Conservation (phyloP, 768 basidiomycete genomes). For the Leccinum sublutescens region DNA sequence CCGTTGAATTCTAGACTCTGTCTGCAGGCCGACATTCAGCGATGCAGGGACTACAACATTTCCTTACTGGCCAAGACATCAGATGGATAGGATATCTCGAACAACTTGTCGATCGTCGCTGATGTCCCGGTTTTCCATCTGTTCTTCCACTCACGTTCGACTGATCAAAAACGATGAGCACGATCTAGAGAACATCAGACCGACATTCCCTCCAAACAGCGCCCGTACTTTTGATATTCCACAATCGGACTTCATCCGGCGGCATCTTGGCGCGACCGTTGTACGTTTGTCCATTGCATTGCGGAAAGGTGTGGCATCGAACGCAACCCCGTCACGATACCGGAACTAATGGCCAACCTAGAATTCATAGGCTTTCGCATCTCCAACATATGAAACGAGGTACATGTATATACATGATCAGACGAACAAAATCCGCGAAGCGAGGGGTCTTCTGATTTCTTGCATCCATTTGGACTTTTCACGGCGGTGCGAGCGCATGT, state of each 20-base stretch:
- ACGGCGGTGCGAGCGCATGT: constrained; percentile 50
- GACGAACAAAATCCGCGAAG: constrained; percentile 59
- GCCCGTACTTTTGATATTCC: constrained; percentile 46
- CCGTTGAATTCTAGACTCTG: constrained; percentile 36
- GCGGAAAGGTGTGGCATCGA: constrained; percentile 47
- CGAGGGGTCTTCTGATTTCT: constrained; percentile 46
- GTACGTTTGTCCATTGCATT: constrained; percentile 46
- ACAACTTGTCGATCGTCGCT: constrained; percentile 52
- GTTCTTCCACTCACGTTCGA: constrained; percentile 51
- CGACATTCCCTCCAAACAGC: constrained; percentile 52
- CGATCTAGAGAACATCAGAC: constrained; percentile 27
- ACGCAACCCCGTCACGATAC: constrained; percentile 48
- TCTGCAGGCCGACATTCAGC: constrained; percentile 12
- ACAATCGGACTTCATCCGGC: constrained; percentile 42
- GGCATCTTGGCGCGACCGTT: constrained; percentile 48
- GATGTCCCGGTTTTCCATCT: constrained; percentile 34
- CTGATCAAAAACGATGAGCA: constrained; percentile 37
- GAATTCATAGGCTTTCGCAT: constrained; percentile 8
- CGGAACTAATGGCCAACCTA: constrained; percentile 52
- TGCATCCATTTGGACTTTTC: constrained; percentile 44
- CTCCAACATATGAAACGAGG: constrained; percentile 3
- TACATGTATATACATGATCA: constrained; percentile 52
- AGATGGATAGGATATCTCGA: constrained; percentile 43
- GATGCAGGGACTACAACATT: constrained; percentile 22
- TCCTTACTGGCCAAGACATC: constrained; percentile 40